phyloP scores from a whole-genome alignment of 2,329 filamentous ascomycete species.

The Rhexocercosporidium sp. region DNA sequence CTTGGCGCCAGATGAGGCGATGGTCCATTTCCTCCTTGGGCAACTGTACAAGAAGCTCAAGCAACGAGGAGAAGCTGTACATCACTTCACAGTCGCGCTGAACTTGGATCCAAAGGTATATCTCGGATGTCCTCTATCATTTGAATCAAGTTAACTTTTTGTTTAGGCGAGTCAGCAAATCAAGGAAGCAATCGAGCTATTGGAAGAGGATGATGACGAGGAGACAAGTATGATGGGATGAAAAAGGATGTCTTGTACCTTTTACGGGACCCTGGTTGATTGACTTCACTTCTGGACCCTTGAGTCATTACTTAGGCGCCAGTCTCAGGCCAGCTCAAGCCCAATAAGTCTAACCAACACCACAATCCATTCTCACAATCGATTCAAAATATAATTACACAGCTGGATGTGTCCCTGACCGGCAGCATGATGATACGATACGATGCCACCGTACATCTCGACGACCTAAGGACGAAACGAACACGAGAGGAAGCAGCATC shows the following conservation, averaged over 20 bases:
- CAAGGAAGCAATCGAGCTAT: constrained; percentile 93
- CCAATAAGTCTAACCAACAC: background rate
- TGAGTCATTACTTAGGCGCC: background rate
- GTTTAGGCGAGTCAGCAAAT: constrained; percentile 85
- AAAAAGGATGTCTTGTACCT: background rate
- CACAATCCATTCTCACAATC: background rate
- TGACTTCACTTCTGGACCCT: background rate
- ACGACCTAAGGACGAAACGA: background rate
- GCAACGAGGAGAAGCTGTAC: constrained; percentile 80
- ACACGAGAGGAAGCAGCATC: constrained; percentile 15
- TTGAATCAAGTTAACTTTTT: constrained; percentile 25
- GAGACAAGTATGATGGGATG: constrained; percentile 37
- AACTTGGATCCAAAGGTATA: constrained; percentile 95
- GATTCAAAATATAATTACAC: constrained; percentile 16
- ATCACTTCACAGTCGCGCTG: constrained; percentile 91
- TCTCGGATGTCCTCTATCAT: constrained; percentile 4
- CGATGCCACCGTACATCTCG: constrained; percentile 5
- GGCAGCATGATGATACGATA: constrained; percentile 29
- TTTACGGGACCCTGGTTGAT: background rate
- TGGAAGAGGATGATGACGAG: constrained; percentile 72
- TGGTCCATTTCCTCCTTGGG: constrained; percentile 93
- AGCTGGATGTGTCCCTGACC: constrained; percentile 4
- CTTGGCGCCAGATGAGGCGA: constrained; percentile 90
- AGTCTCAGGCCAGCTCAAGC: background rate
- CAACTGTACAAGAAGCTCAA: constrained; percentile 77